phyloP scores from a whole-genome alignment of 352 stramenopile genomes.

The Phytopythium vexans region DNA sequence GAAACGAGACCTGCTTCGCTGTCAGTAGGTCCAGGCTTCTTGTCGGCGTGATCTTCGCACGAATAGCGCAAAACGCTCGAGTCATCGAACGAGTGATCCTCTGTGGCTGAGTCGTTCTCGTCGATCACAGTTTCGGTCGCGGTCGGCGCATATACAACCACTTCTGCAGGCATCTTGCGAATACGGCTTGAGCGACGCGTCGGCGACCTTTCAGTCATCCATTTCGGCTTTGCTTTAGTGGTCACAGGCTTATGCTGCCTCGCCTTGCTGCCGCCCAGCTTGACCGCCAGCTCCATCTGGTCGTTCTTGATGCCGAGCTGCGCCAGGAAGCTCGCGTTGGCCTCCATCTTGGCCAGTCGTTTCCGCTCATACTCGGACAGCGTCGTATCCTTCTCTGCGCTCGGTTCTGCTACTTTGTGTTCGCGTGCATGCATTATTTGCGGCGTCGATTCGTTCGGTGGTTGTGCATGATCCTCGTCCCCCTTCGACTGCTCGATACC shows the following conservation, averaged over 20 bases:
- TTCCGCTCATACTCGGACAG: constrained; percentile 52
- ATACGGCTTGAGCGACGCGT: constrained; percentile 33
- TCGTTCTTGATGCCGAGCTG: constrained; percentile 32
- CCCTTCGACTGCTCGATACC: too few relatives aligned
- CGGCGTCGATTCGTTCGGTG: too few relatives aligned
- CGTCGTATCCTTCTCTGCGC: neutral
- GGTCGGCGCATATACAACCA: neutral
- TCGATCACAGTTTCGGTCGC: constrained; percentile 7
- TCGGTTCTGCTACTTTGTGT: neutral
- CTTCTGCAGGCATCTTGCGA: constrained; percentile 10
- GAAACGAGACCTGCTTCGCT: neutral
- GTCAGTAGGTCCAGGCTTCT: neutral
- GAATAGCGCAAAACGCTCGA: constrained; percentile 30
- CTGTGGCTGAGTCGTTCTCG: constrained; percentile 2
- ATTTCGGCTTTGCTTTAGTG: constrained; percentile 6
- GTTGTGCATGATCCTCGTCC: too few relatives aligned
- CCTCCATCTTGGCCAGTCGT: constrained; percentile 29
- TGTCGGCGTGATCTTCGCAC: constrained; percentile 6
- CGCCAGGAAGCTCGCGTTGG: constrained; percentile 42
- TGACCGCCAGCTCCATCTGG: constrained; percentile 15
- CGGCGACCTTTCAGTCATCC: constrained; percentile 2
- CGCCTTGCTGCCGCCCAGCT: constrained; percentile 3
- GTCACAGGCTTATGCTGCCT: constrained; percentile 1
- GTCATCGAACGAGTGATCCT: constrained; percentile 26
- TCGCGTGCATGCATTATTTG: neutral